Base-by-base conservation (phyloP, 2,329 filamentous ascomycete species). In the Calonectria hongkongensis region DNA sequence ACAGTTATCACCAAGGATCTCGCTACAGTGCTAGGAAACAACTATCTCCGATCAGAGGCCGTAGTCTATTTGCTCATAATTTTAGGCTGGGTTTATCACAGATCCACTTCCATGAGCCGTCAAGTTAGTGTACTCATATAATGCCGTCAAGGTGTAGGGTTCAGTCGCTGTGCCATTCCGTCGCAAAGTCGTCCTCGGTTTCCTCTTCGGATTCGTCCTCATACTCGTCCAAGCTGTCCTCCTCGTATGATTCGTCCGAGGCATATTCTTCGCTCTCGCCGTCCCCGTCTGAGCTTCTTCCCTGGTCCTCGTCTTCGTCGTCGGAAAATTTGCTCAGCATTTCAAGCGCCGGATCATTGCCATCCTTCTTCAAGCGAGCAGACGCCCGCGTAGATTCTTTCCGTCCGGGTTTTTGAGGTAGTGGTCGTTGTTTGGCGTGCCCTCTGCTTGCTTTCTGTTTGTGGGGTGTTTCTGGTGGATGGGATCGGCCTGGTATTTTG, bases 81-180 rank as follows among this genome's bases (percentile, higher is more conserved):
- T 5, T 13, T 13, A 16, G 4, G n/a, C 10, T 25, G n/a, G 10
- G n/a, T 48, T 48, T 25, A 48, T 12, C 45, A 8, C 8, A 25
- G 33, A 48, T 48, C 7, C 45, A 48, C 21, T 12, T 12, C 4
- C 45, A 48, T 48, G 8, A 25, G 9, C 12, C 12, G n/a, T 25
- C n/a, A 48, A 21, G 10, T 21, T 25, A 25, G 8, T 54, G 30
- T 33, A 27, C n/a, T 15, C 36, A 41, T 9, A 4, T 16, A 12
- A 8, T 13, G 45, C 45, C 45, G 4, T 25, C 4, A 21, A 13
- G 13, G 6, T 10, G 15, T 27, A 54, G 33, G 8, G 4, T 13
- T n/a, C 39, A 66, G 36, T 66, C 25, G 36, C 33, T 66, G 15
- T 45, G 6, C 64, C 48, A 66, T 56, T 56, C 50, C 3, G 47